phyloP scores from a whole-genome alignment of 2,329 filamentous ascomycete genomes.

The Nakataea oryzae region DNA sequence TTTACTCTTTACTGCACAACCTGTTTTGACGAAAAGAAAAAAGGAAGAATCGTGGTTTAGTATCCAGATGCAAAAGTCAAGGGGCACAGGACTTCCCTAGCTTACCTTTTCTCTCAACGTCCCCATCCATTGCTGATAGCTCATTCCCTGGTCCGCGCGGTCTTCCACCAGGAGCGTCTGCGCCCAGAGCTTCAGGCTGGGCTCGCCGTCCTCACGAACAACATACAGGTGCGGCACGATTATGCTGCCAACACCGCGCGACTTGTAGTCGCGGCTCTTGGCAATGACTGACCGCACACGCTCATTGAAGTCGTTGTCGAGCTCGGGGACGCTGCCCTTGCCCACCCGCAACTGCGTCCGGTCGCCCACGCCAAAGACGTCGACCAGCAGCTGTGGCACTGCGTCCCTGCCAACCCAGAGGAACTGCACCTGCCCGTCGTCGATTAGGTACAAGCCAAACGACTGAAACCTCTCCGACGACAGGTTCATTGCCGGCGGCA shows the following conservation, averaged over 20 bases:
- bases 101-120: slow-evolving; percentile 85
- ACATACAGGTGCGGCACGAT: slow-evolving; percentile 88
- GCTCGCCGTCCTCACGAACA: slow-evolving; percentile 91
- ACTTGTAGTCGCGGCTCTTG: slow-evolving; percentile 82
- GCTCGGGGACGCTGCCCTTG: slow-evolving; percentile 74
- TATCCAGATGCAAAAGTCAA: neutral
- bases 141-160: slow-evolving; percentile 85
- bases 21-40: slow-evolving; percentile 8
- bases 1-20: slow-evolving; percentile 21
- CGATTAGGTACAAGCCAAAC: slow-evolving; percentile 90
- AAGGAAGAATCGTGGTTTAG: no score
- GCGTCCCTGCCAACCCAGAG: slow-evolving; percentile 91
- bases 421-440: slow-evolving; percentile 96
- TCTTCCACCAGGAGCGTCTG: slow-evolving; percentile 94
- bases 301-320: slow-evolving; percentile 96
- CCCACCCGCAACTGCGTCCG: slow-evolving; percentile 79
- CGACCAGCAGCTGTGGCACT: slow-evolving; percentile 75
- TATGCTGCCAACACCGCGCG: slow-evolving; percentile 85
- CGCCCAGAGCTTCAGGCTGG: slow-evolving; percentile 89
- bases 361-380: slow-evolving; percentile 85
- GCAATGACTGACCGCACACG: slow-evolving; percentile 79
- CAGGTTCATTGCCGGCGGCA: slow-evolving; percentile 77
- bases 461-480: slow-evolving; percentile 80
- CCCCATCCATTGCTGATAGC: slow-evolving; percentile 88
- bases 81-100: neutral